Evolutionary conservation across 176 grass and related monocot genomes (phyloP).

Genomic region (Oryza punctata): DNA sequence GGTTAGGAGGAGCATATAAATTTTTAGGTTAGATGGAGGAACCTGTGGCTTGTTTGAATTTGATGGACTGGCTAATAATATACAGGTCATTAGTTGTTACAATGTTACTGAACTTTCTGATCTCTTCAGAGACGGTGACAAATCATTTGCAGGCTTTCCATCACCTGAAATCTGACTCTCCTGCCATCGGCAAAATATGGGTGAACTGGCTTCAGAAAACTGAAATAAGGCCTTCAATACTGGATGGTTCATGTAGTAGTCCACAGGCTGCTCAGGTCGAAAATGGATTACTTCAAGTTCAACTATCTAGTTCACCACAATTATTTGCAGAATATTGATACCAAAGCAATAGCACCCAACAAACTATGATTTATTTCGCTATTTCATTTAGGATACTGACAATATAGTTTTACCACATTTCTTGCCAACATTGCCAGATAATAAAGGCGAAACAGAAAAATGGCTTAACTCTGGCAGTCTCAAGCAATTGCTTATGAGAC

Average conservation of each 20-base stretch:
- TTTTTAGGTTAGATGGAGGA: conserved; percentile 26
- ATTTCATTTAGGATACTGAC: not conserved
- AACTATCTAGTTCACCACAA: not conserved
- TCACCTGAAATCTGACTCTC: not conserved
- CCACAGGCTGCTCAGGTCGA: not conserved
- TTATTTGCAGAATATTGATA: not conserved
- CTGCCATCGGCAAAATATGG: not conserved
- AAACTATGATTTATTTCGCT: not conserved
- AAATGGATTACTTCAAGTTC: not conserved
- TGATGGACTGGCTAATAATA: not conserved
- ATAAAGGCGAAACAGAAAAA: not conserved
- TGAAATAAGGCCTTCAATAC: not conserved
- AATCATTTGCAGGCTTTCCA: not conserved
- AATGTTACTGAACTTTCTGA: not conserved
- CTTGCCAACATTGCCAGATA: not conserved
- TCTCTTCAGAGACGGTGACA: not conserved
- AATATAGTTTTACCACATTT: not conserved
- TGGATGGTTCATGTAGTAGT: not conserved
- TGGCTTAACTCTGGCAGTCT: not conserved
- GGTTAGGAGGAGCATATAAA: conserved; percentile 3
- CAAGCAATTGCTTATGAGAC: not conserved
- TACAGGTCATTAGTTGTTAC: not conserved
- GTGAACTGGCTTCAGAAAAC: not conserved
- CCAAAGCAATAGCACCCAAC: not conserved
- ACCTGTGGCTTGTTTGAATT: not conserved